Evolutionary conservation across 306 rosid species (phyloP), one percentile per base, ranked within the genome.

Genomic region (Ziziphus jujuba): DNA sequence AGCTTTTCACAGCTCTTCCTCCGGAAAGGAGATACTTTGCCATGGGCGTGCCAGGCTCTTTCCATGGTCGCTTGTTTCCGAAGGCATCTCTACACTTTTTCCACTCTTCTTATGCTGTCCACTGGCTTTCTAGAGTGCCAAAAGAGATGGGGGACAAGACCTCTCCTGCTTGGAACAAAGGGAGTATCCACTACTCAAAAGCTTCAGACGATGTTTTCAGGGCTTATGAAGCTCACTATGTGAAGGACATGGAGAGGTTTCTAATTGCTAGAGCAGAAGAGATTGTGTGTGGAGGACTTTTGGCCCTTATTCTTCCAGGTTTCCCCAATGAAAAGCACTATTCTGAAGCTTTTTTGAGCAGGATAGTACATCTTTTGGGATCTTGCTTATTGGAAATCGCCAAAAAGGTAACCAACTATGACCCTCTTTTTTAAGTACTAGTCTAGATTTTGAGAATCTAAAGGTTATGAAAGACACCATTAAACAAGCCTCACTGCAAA

Each of bases 21-120:
- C 63, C 31, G 0, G 5, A 63, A 0, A 47, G 63, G 36, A 11
- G 7, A 21, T 82, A 82, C 51, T 61, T 58, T 35, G 72, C 79
- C 4, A 66, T 79, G 0, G 77, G 69, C 3, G 82, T 71, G 35
- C 81, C 84, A 0, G 87, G 87, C 20, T 76, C 84, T 4, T 83
- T 82, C 71, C 40, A 79, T 25, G 28, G 17, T 20, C 76, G 61
- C 10, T n/a, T 79, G 15, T 82, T 79, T 56, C 84, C 79, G 5
- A 22, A 15, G 3, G 33, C 59, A 0, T 68, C 77, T 3, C 20
- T 75, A 21, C 79, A 79, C 59, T 63, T 75, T 36, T 71, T 61
- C 9, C 57, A 79, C 71, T 52, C 77, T 24, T 59, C 79, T 1
- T 63, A 47, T 40, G 35, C 84, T 22, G 53, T 75, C n/a, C 84